Evolutionary conservation across 345 rosid genomes (phyloP).

Genomic region (Balakata baccata): DNA sequence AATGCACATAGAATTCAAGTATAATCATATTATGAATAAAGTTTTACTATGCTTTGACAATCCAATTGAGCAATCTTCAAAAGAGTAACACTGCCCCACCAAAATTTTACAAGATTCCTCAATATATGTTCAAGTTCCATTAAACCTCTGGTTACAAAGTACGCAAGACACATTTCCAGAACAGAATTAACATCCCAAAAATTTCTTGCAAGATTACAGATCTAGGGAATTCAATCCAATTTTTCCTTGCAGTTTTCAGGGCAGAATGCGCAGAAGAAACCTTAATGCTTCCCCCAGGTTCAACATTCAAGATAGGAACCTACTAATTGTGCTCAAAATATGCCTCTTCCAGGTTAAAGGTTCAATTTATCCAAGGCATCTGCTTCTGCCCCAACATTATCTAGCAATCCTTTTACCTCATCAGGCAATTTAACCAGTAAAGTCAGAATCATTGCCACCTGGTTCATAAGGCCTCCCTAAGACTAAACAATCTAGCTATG

Average conservation of each 20-base stretch:
- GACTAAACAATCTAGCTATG: conserved; percentile 58
- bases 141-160: too few species aligned
- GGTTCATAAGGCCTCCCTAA: conserved; percentile 74
- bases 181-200: neutral
- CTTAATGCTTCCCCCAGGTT: neutral
- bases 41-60: too few species aligned
- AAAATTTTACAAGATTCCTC: neutral
- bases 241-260: neutral
- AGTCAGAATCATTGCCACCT: neutral
- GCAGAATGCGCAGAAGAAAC: neutral
- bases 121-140: neutral
- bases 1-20: too few species aligned
- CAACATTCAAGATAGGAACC: neutral
- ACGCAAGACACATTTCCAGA: neutral
- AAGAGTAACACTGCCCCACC: neutral
- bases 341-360: neutral
- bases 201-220: neutral
- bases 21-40: too few species aligned
- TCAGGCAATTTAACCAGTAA: neutral
- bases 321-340: neutral
- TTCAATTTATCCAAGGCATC: neutral
- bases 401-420: neutral
- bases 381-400: neutral
- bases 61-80: too few species aligned
- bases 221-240: too few species aligned